Base-by-base conservation (phyloP, 257 asterid genomes). In the Capsicum chinense region DNA sequence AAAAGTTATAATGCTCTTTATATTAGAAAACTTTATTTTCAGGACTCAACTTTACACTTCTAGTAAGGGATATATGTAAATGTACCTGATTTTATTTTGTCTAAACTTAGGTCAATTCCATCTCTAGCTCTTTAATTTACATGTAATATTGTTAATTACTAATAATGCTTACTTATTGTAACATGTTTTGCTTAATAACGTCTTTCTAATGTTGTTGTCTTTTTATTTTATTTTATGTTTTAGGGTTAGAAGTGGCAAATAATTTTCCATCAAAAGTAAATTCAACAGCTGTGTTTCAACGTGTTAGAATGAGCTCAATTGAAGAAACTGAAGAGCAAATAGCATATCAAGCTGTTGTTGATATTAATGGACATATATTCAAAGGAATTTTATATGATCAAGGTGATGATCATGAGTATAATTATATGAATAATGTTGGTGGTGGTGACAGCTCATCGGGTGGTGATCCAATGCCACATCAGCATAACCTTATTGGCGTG, bases 331-430 rank as follows among this genome's bases (percentile, higher is more conserved):
- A 93, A 37, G 98, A 92, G 7, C 94, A 93, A 62, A 92, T 87
- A 50, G 99, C 98, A 0, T 96, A 96, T 56, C 99, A 96, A 63
- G 91, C 99, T 2, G 97, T 95, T 11, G 98, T 96, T 14, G 94
- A 92, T 89, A 92, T 96, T 0, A 91, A 91, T 0, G 99, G 99
- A n/a, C 98, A 94, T 66, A 94, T 96, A 0, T 96, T 94, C 87
- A 96, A 94, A 47, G 99, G 99, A 60, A 91, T 96, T n/a, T 91
- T 96, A 5, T 92, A 96, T 83, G 98, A 96, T 89, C 97, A 94
- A 89, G 98, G 99, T 76, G 84, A 85, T 0, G 98, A 94, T 62
- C 96, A 37, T 37, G 50, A 91, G 88, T 92, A 92, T 88, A 76
- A 76, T 39, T 69, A 69, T 76, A 85, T 76, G 21, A 76, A 50